Conservation (phyloP, 2,329 filamentous ascomycete species). For the Penicillium janthinellum region DNA sequence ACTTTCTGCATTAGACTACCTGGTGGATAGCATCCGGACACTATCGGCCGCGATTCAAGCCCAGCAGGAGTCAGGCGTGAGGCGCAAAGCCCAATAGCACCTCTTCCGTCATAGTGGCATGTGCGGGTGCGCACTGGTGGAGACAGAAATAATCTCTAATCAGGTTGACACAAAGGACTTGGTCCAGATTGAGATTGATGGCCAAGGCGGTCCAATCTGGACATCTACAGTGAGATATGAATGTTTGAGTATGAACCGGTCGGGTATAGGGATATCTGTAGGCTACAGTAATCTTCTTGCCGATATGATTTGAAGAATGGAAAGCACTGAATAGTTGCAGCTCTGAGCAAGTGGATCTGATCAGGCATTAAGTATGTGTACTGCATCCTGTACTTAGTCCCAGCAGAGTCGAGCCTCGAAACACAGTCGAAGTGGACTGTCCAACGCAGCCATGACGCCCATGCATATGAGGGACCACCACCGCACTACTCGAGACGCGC, state of each 20-base stretch:
- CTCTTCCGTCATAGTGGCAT: constrained; percentile 25
- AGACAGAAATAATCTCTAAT: constrained; percentile 7
- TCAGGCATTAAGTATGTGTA: not conserved
- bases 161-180: constrained; percentile 5
- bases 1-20: constrained; percentile 30
- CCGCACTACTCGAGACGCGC: constrained; percentile 12
- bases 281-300: not conserved
- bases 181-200: constrained; percentile 12
- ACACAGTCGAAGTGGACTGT: constrained; percentile 1
- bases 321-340: not conserved
- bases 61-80: constrained; percentile 22
- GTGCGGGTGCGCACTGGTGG: constrained; percentile 16
- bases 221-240: not conserved
- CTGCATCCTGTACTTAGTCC: not conserved
- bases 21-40: constrained; percentile 34
- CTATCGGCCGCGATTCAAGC: constrained; percentile 34
- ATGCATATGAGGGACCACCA: constrained; percentile 17
- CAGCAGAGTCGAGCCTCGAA: not conserved
- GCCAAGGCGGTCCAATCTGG: not conserved
- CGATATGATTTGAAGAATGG: not conserved
- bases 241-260: not conserved
- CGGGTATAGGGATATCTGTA: not conserved
- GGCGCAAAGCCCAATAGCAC: constrained; percentile 33
- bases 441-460: constrained; percentile 19
- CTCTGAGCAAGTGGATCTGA: not conserved